These are phyloP conservation scores for Leishmania gerbilli DNA, from an alignment of 208 protist genomes.

Conservation along the genomic window DNA sequence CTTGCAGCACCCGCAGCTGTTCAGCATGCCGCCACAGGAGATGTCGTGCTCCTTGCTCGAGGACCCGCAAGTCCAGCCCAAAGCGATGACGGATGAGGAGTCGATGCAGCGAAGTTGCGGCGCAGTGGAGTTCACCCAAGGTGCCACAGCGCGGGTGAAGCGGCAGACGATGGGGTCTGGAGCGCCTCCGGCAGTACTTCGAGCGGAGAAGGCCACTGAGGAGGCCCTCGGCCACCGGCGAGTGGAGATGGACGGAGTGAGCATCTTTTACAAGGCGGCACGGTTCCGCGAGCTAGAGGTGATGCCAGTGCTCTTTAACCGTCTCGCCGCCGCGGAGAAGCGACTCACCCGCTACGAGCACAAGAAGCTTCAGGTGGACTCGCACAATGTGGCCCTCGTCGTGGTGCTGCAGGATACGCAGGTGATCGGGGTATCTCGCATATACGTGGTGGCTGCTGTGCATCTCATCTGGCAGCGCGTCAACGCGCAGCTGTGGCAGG, in stretches of 20 bases:
- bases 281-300: slow-evolving; percentile 72
- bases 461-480: slow-evolving; percentile 83
- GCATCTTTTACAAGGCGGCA: slow-evolving; percentile 63
- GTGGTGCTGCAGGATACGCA: slow-evolving; percentile 66
- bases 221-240: slow-evolving; percentile 20
- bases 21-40: background rate
- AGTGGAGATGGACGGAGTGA: slow-evolving; percentile 86
- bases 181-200: background rate
- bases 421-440: slow-evolving; percentile 24
- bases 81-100: background rate
- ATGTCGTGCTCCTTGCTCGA: slow-evolving; percentile 1
- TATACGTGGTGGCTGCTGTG: slow-evolving; percentile 71
- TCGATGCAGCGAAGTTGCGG: background rate
- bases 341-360: slow-evolving; percentile 62
- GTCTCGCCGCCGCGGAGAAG: slow-evolving; percentile 54
- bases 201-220: slow-evolving; percentile 1
- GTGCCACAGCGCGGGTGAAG: background rate
- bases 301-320: slow-evolving; percentile 74
- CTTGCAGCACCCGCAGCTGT: background rate
- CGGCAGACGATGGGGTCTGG: background rate
- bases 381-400: slow-evolving; percentile 88
- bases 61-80: background rate
- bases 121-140: background rate
- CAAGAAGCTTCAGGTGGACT: slow-evolving; percentile 61
- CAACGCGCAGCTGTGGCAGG: slow-evolving; percentile 87